Base-by-base conservation (phyloP, 176 grass and related monocot genomes). In the Eragrostis nindensis region DNA sequence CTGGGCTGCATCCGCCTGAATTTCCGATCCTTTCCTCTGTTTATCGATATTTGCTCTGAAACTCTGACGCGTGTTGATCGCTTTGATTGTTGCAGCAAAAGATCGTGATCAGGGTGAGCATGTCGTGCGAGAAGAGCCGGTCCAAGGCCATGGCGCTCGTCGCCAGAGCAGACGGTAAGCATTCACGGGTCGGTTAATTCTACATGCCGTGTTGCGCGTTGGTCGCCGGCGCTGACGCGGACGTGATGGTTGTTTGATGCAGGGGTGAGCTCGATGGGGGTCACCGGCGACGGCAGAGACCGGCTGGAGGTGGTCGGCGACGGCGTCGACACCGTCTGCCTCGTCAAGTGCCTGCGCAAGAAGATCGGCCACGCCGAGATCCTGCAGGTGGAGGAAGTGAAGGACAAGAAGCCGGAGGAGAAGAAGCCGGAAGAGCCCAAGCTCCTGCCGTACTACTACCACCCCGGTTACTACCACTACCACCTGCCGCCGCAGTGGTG, bases 361-460 rank as follows among this genome's bases (percentile, higher is more conserved):
- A 92, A 89, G 84, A 10, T 95, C 29, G 82, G 86, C 3, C 17
- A 38, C 62, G 81, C 88, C 30, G 16, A 87, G 0, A 79, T 93
- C 47, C 3, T 91, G 14, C 60, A 73, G 77, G 80, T 97, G 54
- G 94, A 88, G 72, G 90, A 90, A 9, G 68, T 87, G 7, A 90
- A 87, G 70, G 74, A 75, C 4, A 70, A 50, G 19, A 60, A 74
- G n/a, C 24, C 12, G 2, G 43, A 62, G 12, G 38, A 56, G n/a
- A 59, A 88, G 59, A 39, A 81, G 45, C 41, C 50, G 11, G 49
- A 64, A 1, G 48, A 73, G 15, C 15, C 48, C 48, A 18, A 72
- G 48, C 2, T 36, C 32, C 38, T 2, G 65, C 65, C 65, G 19
- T 67, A 66, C 18, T 67, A 21, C 10, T 68, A 55, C 18, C 32